A percentile compares a stretch with the other conserved stretches of the same genome.
Evolutionary conservation across 768 basidiomycete species (phyloP).

Genomic region (Mycena maculata): DNA sequence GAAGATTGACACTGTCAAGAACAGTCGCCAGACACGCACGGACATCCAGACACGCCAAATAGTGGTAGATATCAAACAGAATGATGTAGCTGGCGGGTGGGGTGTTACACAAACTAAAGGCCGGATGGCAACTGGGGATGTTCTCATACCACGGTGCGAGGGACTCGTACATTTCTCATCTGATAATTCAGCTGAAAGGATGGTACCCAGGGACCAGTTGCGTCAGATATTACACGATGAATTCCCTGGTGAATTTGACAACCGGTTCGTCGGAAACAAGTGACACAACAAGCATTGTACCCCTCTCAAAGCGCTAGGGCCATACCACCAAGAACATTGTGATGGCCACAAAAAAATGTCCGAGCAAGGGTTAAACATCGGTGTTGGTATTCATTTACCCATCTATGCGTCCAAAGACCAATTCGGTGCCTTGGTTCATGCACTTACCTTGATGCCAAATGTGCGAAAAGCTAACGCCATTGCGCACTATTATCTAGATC

Average conservation of each 20-base stretch:
- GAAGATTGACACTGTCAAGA: background rate
- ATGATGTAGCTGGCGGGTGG: slow-evolving; percentile 7
- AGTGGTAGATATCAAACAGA: background rate
- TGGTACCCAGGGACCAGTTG: background rate
- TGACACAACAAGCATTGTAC: background rate
- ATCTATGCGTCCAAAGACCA: too few relatives aligned
- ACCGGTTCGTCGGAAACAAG: background rate
- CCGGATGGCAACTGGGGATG: background rate
- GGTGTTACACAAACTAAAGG: slow-evolving; percentile 11
- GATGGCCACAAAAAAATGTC: too few relatives aligned
- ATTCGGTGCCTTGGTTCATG: too few relatives aligned
- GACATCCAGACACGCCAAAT: background rate
- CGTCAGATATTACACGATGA: slow-evolving; percentile 12
- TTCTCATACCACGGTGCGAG: background rate
- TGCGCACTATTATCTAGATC: too few relatives aligned
- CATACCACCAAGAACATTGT: too few relatives aligned
- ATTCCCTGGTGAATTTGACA: slow-evolving; percentile 4
- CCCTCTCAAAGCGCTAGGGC: background rate
- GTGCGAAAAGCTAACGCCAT: too few relatives aligned
- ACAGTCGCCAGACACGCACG: background rate
- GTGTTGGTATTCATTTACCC: too few relatives aligned
- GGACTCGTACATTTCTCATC: too few relatives aligned
- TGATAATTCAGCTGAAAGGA: too few relatives aligned
- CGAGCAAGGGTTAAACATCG: too few relatives aligned
- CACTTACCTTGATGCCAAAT: too few relatives aligned